Conservation (phyloP, 2,329 filamentous ascomycete species). For the Orbilia ellipsospora region DNA sequence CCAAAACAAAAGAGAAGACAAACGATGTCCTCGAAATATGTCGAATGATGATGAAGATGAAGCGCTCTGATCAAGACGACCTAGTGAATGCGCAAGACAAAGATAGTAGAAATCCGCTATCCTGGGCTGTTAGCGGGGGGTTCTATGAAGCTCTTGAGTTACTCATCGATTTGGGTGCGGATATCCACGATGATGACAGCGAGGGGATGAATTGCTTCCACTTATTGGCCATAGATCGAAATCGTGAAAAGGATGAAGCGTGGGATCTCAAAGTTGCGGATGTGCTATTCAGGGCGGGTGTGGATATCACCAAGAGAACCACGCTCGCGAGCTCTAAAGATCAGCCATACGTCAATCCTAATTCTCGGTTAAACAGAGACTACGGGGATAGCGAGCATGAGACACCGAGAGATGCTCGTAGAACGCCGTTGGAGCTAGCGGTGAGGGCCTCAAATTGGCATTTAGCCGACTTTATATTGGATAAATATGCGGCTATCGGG, state of each 20-base stretch:
- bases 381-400: no score
- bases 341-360: no score
- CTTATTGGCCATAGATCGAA: neutral
- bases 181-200: slow-evolving; percentile 21
- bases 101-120: slow-evolving; percentile 8
- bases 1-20: neutral
- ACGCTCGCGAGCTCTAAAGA: neutral
- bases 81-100: slow-evolving; percentile 26
- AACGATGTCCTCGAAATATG: slow-evolving; percentile 7
- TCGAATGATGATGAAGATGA: neutral
- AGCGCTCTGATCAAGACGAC: neutral
- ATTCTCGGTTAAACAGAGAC: no score
- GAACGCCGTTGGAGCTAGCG: no score
- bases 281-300: neutral
- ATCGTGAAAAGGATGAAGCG: neutral
- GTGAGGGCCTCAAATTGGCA: no score
- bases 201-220: slow-evolving; percentile 22
- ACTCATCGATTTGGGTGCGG: slow-evolving; percentile 9
- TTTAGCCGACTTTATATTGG: neutral
- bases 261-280: neutral
- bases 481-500: no score
- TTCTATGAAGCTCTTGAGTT: slow-evolving; percentile 19
- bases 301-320: neutral
- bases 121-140: neutral
- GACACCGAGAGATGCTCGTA: neutral